Percentiles rank a stretch among this genome's conserved stretches.
These are phyloP conservation scores for Thalassiosira mediterranea DNA, from an alignment of 352 stramenopile genomes.

Conservation along the genomic window DNA sequence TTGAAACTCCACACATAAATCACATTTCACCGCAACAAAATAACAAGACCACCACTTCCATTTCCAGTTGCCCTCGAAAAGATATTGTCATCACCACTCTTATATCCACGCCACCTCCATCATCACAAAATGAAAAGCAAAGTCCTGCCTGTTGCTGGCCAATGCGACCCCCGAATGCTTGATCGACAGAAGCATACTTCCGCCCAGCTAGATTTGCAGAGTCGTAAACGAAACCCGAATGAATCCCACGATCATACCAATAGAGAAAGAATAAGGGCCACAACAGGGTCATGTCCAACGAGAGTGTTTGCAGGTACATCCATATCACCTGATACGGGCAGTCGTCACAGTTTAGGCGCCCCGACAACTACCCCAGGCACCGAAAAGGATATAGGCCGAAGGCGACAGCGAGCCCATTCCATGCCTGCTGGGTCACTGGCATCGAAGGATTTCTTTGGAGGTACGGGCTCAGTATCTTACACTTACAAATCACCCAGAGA, in stretches of 20 bases:
- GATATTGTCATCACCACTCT: no score
- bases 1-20: no score
- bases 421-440: constrained; percentile 33
- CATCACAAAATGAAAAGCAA: constrained; percentile 11
- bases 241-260: neutral
- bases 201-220: neutral
- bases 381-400: neutral
- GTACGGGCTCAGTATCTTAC: no score
- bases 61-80: no score
- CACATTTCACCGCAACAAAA: no score
- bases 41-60: no score
- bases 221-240: neutral
- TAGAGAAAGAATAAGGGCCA: constrained; percentile 7
- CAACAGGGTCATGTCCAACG: constrained; percentile 5
- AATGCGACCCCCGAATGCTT: neutral
- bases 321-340: no score
- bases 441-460: constrained; percentile 27
- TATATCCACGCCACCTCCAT: no score
- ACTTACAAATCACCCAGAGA: no score
- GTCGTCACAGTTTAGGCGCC: neutral
- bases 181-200: constrained; percentile 9
- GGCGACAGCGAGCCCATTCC: constrained; percentile 19
- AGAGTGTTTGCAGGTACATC: no score
- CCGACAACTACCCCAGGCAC: neutral
- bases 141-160: neutral